Evolutionary conservation across 179 eudicot species (phyloP), one percentile per base, ranked within the genome.

Genomic region (Actinidia arguta): DNA sequence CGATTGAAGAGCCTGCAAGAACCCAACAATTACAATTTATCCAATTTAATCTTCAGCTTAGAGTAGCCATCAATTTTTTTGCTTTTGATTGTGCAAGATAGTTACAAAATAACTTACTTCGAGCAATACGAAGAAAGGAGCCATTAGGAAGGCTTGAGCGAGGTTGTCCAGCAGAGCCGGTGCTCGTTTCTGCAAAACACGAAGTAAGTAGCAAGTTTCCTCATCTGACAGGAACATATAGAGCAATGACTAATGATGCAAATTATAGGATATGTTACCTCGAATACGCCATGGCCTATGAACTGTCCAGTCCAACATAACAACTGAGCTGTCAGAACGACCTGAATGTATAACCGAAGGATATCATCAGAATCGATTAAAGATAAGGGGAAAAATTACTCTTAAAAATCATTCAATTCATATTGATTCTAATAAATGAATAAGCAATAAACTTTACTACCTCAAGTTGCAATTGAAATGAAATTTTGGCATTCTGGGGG

Each of bases 141-240:
- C 98, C 99, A 95, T 95, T 72, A 97, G 85, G 79, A 94, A 88
- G 79, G 99, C 98, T 88, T 94, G 98, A 47, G 85, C 76, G 8
- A 92, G 90, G 84, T 94, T 95, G 90, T 95, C 98, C 78, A 97
- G 81, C 72, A 97, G 91, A 72, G 99, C 98, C 66, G 98, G 98
- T 16, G 98, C 98, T 25, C 97, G 94, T 86, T 95, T 94, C 99
- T 95, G 88, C 78, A 84, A 50, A 76, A 76, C 31, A 78, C n/a
- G n/a, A 73, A 10, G 0, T 4, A 46, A 12, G 0, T 1, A 62
- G 13, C 5, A 70, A 36, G 50, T 6, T 39, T 9, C 13, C 20
- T 55, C 14, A 11, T 14, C 55, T 9, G 27, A 44, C 13, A 17
- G 16, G 5, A 67, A 73, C 0, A 16, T 17, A n/a, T 13, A 36